Evolutionary conservation across 345 rosid genomes (phyloP).

Genomic region (Crucihimalaya himalaica): DNA sequence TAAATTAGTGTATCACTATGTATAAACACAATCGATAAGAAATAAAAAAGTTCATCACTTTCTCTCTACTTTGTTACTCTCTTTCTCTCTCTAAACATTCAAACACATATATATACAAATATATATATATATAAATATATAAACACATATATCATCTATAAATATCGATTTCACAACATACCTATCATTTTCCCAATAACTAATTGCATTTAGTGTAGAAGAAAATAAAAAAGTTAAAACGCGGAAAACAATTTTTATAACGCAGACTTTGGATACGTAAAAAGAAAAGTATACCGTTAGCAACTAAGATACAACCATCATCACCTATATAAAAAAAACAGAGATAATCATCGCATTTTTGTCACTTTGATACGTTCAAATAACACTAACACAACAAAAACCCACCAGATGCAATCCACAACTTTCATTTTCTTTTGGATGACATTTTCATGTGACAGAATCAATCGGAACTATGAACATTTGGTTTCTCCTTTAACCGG

Average conservation of each 20-base stretch:
- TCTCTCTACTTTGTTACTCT: too few relatives aligned
- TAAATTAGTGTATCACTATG: too few relatives aligned
- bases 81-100: too few relatives aligned
- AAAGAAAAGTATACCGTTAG: slow-evolving; percentile 9
- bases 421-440: background rate
- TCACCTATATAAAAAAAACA: background rate
- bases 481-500: slow-evolving; percentile 34
- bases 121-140: too few relatives aligned
- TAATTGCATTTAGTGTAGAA: too few relatives aligned
- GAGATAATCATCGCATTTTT: background rate
- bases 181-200: too few relatives aligned
- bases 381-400: slow-evolving; percentile 21
- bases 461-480: slow-evolving; percentile 30
- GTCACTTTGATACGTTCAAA: slow-evolving; percentile 11
- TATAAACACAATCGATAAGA: too few relatives aligned
- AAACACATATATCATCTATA: too few relatives aligned
- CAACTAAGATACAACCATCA: slow-evolving; percentile 12
- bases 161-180: too few relatives aligned
- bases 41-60: too few relatives aligned
- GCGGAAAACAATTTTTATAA: background rate
- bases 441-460: slow-evolving; percentile 12
- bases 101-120: too few relatives aligned
- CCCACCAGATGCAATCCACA: slow-evolving; percentile 8
- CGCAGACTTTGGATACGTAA: background rate
- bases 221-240: too few relatives aligned